These are phyloP conservation scores for Camelina neglecta DNA, from an alignment of 345 rosid species.

Conservation along the genomic window DNA sequence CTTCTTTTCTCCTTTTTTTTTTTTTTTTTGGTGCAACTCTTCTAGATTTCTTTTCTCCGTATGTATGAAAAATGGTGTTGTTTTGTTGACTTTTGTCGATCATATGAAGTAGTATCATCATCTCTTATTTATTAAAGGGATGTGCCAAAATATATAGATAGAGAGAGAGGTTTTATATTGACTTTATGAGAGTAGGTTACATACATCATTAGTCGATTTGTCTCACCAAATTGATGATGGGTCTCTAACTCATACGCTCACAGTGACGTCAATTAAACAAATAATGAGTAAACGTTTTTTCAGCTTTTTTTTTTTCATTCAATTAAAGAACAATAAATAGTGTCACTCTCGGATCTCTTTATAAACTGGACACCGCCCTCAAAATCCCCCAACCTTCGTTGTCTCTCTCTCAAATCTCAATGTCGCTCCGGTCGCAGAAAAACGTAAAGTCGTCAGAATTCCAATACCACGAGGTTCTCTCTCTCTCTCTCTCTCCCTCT, in stretches of 20 bases:
- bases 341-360: neutral
- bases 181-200: slow-evolving; percentile 1
- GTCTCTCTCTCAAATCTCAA: slow-evolving; percentile 4
- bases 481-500: neutral
- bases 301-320: neutral
- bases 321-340: too few relatives aligned
- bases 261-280: slow-evolving; percentile 18
- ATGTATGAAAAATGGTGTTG: neutral
- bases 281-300: neutral
- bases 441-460: slow-evolving; percentile 38
- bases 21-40: neutral
- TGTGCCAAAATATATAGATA: neutral
- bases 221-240: slow-evolving; percentile 1
- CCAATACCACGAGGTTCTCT: slow-evolving; percentile 37
- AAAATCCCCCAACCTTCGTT: neutral
- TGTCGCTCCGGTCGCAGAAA: neutral
- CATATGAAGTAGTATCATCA: neutral
- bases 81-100: slow-evolving; percentile 12
- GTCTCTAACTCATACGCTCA: slow-evolving; percentile 10
- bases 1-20: neutral
- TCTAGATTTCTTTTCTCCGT: slow-evolving; percentile 7
- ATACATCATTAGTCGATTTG: slow-evolving; percentile 7
- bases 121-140: neutral
- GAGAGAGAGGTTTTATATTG: neutral
- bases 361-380: slow-evolving; percentile 23